Conservation (phyloP, 139 green algal genomes). For the Haematococcus lacustris region DNA sequence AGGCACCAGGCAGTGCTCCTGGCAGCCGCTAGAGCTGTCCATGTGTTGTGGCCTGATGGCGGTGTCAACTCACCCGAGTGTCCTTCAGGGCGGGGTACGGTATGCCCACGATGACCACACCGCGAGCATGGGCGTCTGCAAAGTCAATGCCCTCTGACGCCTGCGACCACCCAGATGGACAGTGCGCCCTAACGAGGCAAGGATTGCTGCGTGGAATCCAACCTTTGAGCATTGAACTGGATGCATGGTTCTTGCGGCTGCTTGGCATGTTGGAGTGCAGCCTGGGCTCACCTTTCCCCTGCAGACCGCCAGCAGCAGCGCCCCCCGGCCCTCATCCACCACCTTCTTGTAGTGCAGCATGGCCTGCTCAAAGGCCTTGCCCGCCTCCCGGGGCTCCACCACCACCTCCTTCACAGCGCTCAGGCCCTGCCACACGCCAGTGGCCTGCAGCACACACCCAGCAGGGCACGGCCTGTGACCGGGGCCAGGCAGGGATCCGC, state of each 20-base stretch:
- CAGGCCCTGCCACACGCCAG: constrained; percentile 53
- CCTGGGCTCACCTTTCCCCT: constrained; percentile 76
- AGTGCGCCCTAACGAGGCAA: too few species aligned
- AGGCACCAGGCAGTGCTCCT: too few species aligned
- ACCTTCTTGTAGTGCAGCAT: constrained; percentile 70
- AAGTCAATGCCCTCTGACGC: constrained; percentile 96
- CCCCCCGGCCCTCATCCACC: constrained; percentile 53
- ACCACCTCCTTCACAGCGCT: constrained; percentile 63
- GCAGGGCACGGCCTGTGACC: too few species aligned
- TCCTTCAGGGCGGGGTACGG: constrained; percentile 83
- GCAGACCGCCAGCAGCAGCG: constrained; percentile 86
- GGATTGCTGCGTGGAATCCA: too few species aligned
- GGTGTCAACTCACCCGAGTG: too few species aligned
- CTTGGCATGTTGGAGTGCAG: background rate
- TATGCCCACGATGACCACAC: constrained; percentile 89
- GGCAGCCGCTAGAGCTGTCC: too few species aligned
- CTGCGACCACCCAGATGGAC: constrained; percentile 30
- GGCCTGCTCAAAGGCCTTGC: constrained; percentile 57
- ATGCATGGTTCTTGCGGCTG: background rate
- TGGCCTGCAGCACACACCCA: constrained; percentile 66
- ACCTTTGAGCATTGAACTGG: background rate
- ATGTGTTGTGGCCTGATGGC: too few species aligned
- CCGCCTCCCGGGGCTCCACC: constrained; percentile 59
- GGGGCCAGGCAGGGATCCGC: too few species aligned
- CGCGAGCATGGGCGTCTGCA: constrained; percentile 76